Percentiles rank a stretch among this genome's conserved stretches.
These are phyloP conservation scores for Schwanniomyces etchellsii DNA, from an alignment of 1,139 yeast species.

Conservation along the genomic window DNA sequence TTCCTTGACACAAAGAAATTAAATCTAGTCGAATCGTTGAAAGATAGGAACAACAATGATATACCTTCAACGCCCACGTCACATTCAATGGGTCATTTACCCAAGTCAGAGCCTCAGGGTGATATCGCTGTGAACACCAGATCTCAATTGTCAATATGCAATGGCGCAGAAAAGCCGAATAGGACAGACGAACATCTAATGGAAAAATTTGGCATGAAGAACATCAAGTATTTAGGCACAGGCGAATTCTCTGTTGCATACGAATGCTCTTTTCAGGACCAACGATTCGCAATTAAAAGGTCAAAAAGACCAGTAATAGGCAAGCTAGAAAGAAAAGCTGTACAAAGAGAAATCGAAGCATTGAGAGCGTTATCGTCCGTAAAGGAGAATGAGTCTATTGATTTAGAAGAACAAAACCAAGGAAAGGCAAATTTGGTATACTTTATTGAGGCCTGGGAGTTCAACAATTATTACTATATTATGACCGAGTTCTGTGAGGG, in stretches of 20 bases:
- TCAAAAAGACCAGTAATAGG: slow-evolving; percentile 53
- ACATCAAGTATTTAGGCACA: slow-evolving; percentile 65
- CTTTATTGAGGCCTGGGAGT: slow-evolving; percentile 85
- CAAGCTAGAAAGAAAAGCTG: slow-evolving; percentile 30
- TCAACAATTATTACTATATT: slow-evolving; percentile 67
- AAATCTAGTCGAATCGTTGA: slow-evolving; percentile 1
- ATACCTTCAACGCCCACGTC: slow-evolving; percentile 29
- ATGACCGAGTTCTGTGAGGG: slow-evolving; percentile 96
- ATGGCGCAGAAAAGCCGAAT: slow-evolving; percentile 5
- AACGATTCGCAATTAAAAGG: slow-evolving; percentile 80
- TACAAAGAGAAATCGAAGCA: slow-evolving; percentile 39
- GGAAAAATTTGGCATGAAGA: slow-evolving; percentile 58
- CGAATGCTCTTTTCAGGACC: slow-evolving; percentile 61
- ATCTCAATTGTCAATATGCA: slow-evolving; percentile 5
- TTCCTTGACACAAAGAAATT: slow-evolving; percentile 1
- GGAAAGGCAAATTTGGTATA: slow-evolving; percentile 78
- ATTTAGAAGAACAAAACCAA: slow-evolving; percentile 53
- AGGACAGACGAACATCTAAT: slow-evolving; percentile 54
- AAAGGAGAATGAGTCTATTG: slow-evolving; percentile 29
- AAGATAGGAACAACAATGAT: slow-evolving; percentile 3
- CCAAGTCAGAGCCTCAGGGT: not conserved
- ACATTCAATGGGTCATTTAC: not conserved
- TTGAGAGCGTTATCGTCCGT: slow-evolving; percentile 37
- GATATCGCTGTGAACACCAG: not conserved
- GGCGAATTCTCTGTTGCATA: slow-evolving; percentile 91